Evolutionary conservation across 106 monocot genomes (phyloP), one percentile per base, ranked within the genome.

Genomic region (Phalaenopsis aphrodite): DNA sequence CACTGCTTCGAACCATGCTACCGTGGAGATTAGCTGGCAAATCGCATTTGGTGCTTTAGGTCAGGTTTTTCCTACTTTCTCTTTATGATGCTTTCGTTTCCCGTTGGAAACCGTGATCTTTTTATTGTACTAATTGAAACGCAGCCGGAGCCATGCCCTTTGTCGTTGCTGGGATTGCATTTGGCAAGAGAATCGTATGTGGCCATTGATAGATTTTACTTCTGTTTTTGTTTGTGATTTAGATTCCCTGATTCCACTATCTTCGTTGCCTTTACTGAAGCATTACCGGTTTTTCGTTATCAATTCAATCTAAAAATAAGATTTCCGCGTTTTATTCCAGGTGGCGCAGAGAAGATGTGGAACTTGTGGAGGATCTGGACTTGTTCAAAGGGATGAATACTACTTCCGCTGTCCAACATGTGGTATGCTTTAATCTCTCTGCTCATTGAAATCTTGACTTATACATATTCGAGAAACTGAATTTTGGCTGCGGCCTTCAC

Each of bases 121-220:
- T 10, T 48, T 16, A 41, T 47, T 1, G 9, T 19, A 76, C 18
- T 43, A 4, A 18, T 75, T 43, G 37, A 43, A 75, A 45, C 41
- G n/a, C 91, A 96, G 96, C 96, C 81, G 93, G 93, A 71, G 64
- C 90, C 11, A 87, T 79, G 67, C 93, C 96, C 1, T 96, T 96
- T 83, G 80, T 87, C 1, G 87, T 96, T 14, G 93, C 96, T 0
- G 93, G 88, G 56, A 84, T 96, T 68, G 96, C 91, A 83, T 96
- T 96, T 68, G 64, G 93, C 79, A 96, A 96, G 79, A 84, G 93
- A 76, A 96, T 96, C 78, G 96, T 96, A 56, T 90, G 96, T 83
- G 64, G 1, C 21, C 12, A 0, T 41, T 30, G 64, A n/a, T 24
- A 65, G 21, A 23, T 52, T 52, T 52, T 14, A 52, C 12, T 52